Conservation (phyloP, 2,329 filamentous ascomycete species). For the Aspergillus felis region DNA sequence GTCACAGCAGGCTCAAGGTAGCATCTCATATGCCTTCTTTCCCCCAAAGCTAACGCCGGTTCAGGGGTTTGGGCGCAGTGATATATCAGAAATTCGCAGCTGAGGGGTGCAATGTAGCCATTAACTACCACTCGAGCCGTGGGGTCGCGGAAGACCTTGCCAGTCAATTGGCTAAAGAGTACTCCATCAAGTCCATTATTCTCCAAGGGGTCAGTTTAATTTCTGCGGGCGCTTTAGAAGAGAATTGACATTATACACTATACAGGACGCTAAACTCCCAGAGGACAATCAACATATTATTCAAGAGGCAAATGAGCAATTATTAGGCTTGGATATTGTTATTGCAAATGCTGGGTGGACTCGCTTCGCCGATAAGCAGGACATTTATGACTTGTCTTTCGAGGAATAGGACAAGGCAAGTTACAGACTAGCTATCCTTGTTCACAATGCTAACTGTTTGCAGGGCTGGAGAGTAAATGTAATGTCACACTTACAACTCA, state of each 20-base stretch:
- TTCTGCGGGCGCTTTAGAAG: not conserved
- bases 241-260: not conserved
- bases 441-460: not conserved
- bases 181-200: not conserved
- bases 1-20: not conserved
- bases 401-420: not conserved
- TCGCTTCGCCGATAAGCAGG: not conserved
- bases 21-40: not conserved
- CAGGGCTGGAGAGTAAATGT: constrained; percentile 51
- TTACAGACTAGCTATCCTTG: not conserved
- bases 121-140: constrained; percentile 62
- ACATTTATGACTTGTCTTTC: not conserved
- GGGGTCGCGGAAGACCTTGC: constrained; percentile 55
- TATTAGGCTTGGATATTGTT: not conserved
- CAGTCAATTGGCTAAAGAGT: not conserved
- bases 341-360: not conserved
- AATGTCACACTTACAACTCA: constrained; percentile 42
- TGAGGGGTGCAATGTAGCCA: constrained; percentile 58
- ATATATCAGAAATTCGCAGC: constrained; percentile 59
- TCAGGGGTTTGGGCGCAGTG: constrained; percentile 60
- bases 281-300: not conserved
- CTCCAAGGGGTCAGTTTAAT: not conserved
- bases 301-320: not conserved
- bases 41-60: not conserved
- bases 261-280: not conserved